Evolutionary conservation across 2,329 filamentous ascomycete genomes (phyloP), one percentile per base, ranked within the genome.

Genomic region (Xylaria multiplex): DNA sequence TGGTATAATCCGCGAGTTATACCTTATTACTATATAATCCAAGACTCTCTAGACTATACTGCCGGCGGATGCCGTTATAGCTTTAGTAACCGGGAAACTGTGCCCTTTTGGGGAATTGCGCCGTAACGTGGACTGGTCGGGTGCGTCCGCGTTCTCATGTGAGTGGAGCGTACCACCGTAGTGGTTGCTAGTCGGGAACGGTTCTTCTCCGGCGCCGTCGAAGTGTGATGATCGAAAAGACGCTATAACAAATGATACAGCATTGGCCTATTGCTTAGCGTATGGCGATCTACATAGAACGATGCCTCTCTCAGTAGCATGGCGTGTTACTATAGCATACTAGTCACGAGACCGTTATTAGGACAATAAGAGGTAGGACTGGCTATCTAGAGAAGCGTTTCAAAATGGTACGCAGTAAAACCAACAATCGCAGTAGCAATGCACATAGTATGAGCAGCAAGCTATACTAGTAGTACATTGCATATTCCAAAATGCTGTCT

Each of bases 141-240:
- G 30, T 53, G 50, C 50, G 19, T 53, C 50, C 50, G 50, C 50
- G 50, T n/a, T 9, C 32, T 53, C 50, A 32, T 13, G 5, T 53
- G 2, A 40, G 50, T 53, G 50, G 50, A 16, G 50, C 16, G 9
- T 16, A 40, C 50, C 22, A 53, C 27, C n/a, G 30, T 40, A 19
- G 30, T 30, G 32, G 14, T 9, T 30, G 22, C 3, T 56, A 56
- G 42, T 7, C 45, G 22, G 30, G 16, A 45, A n/a, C 53, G 14
- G 40, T 24, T 22, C 24, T 22, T n/a, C 22, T 45, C 53, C 24
- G 53, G 32, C 42, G 16, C 22, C 53, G 37, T 8, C 19, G 19
- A 43, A 45, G n/a, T 45, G 24, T 22, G 16, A 32, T 32, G 27
- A 27, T 27, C 35, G 32, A 42, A 42, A 54, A 54, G 40, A 35